Base-by-base conservation (phyloP, 1,139 yeast genomes). In the Kodamaea sp. region DNA sequence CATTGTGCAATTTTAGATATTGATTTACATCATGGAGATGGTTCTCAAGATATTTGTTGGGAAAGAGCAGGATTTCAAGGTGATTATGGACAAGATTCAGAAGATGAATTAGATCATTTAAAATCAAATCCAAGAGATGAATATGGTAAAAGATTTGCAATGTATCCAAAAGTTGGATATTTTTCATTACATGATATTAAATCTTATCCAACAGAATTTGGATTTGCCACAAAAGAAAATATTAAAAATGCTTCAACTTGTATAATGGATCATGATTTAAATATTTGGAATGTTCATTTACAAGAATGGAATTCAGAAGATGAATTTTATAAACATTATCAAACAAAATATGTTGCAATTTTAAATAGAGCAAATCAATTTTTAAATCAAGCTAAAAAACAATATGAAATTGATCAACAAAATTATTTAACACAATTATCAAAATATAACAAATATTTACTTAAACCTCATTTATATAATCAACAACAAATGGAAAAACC, bases 1-100 rank as follows among this genome's bases (percentile, higher is more conserved):
- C 95, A 87, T 60, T 89, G 89, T 11, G 92, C 84, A 1, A 83
- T 87, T 24, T 64, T 87, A 28, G 96, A 87, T 57, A 83, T 87
- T 46, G 96, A 87, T 59, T 68, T 87, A 37, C 96, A 87, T 55
- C 96, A 87, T 54, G 96, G 96, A n/a, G 96, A 87, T 59, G 96
- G 96, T 5, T 78, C 87, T 5, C 96, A 87, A 54, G 95, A 86
- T 58, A 83, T 87, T 24, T 81, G 94, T 50, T 86, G 92, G 90
- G 83, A 81, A 50, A 68, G 85, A 48, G 85, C 87, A 0, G 86
- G 87, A 0, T 73, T 78, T 48, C 56, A 60, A 8, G 77, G 79
- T 2, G 79, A 76, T 41, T 70, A 68, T 48, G 78, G 78, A 10
- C 69, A 67, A 45, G 69, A 63, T 34, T 70, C 62, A 29, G 68